Conservation (phyloP, 306 rosid genomes). For the Senna tora region DNA sequence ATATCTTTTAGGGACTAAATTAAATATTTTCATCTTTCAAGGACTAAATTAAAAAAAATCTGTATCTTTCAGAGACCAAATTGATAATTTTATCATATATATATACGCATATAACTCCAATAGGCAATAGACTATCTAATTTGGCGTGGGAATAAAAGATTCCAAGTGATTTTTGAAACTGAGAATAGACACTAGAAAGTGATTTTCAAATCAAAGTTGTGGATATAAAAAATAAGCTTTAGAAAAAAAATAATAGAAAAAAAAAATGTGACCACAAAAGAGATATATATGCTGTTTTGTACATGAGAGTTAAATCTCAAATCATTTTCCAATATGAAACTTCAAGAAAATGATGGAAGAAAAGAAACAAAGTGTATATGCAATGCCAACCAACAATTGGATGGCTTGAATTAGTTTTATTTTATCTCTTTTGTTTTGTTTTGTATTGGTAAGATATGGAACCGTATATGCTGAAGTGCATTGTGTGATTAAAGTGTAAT, state of each 20-base stretch:
- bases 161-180: neutral
- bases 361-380: constrained; percentile 5
- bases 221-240: constrained; percentile 29
- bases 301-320: constrained; percentile 27
- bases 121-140: no score
- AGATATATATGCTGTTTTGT: constrained; percentile 28
- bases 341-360: constrained; percentile 38
- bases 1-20: no score
- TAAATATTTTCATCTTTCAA: no score
- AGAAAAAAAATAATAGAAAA: neutral
- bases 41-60: no score
- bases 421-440: no score
- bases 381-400: constrained; percentile 42
- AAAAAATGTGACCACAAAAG: constrained; percentile 3
- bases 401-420: constrained; percentile 32
- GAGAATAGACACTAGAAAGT: constrained; percentile 2
- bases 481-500: no score
- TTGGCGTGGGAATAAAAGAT: neutral
- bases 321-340: constrained; percentile 39
- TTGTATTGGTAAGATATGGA: no score
- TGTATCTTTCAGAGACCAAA: no score
- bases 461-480: no score
- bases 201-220: constrained; percentile 30
- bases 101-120: no score
- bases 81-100: no score